phyloP scores from a whole-genome alignment of 192 early-diverging fungal species.

The Phycomyces nitens region DNA sequence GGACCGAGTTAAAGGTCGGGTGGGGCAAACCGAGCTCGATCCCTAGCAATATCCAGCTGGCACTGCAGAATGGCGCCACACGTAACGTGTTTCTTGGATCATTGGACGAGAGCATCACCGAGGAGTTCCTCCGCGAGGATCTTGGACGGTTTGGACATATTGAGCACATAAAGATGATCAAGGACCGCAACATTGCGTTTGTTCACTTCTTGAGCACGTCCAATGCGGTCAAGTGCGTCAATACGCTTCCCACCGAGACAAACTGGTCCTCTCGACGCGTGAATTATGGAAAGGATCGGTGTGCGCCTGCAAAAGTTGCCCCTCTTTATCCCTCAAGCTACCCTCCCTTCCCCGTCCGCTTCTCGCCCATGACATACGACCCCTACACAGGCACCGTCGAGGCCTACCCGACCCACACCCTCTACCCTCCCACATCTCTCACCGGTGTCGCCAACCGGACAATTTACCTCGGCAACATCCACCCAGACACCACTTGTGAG shows the following conservation, averaged over 20 bases:
- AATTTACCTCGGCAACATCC: conserved; percentile 79
- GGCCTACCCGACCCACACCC: conserved; percentile 28
- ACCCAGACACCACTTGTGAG: conserved; percentile 72
- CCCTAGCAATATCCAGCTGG: conserved; percentile 50
- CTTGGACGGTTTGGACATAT: conserved; percentile 67
- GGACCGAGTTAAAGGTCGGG: conserved; percentile 65
- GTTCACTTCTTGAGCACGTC: conserved; percentile 72
- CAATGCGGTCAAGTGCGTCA: conserved; percentile 74
- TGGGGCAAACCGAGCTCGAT: conserved; percentile 69
- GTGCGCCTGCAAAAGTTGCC: conserved; percentile 42
- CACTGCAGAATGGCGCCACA: conserved; percentile 64
- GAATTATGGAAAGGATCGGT: conserved; percentile 85
- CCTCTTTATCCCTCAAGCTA: conserved; percentile 19
- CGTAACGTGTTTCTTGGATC: conserved; percentile 83
- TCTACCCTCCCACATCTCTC: conserved; percentile 1
- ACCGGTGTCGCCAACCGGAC: conserved; percentile 61
- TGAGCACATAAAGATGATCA: conserved; percentile 67
- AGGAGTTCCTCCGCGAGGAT: conserved; percentile 53
- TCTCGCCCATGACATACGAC: conserved; percentile 33
- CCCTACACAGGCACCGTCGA: conserved; percentile 30
- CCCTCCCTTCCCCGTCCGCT: conserved; percentile 13
- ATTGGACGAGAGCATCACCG: conserved; percentile 61
- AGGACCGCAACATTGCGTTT: conserved; percentile 80
- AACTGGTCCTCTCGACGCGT: conserved; percentile 58
- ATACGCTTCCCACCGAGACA: conserved; percentile 50